Evolutionary conservation across 1,139 yeast genomes (phyloP), one percentile per base, ranked within the genome.

Genomic region (Pichia sp.): DNA sequence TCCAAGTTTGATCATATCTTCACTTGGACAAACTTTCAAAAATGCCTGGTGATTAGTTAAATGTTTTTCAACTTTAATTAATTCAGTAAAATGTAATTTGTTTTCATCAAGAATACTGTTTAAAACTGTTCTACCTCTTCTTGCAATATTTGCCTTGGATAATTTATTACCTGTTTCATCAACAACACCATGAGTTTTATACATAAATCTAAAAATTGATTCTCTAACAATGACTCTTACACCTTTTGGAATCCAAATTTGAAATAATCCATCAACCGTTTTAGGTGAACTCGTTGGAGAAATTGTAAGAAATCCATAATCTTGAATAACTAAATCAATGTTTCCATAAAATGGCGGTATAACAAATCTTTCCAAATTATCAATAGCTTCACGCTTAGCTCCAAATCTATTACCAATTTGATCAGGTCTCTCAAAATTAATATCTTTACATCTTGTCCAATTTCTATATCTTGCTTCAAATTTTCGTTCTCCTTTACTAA

Each of bases 291-390:
- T 54, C 0, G 86, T 81, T 1, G 89, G 83, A 28, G 76, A 77
- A 39, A 88, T 65, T 50, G 83, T 81, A 2, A 88, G 59, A 57
- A 78, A 81, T 0, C 96, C 96, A 18, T 85, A 64, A 51, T 85
- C 85, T 48, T 83, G 80, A 16, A 89, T 62, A 0, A 87, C 87
- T 30, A 88, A 62, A 60, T 87, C 93, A 22, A 85, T 72, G 2
- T 81, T 70, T 0, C 91, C 95, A 49, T 69, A 70, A 58, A 84
- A 84, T n/a, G 87, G 87, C 0, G 91, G 90, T 6, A 84, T 70
- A 3, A 77, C 70, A 55, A 72, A 81, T 51, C 80, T 69, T 2
- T 66, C 71, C 58, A 76, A 63, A 4, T 65, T 59, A 2, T 66
- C 60, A 18, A 64, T 62, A 1, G 74, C 68, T 52, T 68, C 68